phyloP scores from a whole-genome alignment of 768 basidiomycete species.

The Naganishia friedmannii region DNA sequence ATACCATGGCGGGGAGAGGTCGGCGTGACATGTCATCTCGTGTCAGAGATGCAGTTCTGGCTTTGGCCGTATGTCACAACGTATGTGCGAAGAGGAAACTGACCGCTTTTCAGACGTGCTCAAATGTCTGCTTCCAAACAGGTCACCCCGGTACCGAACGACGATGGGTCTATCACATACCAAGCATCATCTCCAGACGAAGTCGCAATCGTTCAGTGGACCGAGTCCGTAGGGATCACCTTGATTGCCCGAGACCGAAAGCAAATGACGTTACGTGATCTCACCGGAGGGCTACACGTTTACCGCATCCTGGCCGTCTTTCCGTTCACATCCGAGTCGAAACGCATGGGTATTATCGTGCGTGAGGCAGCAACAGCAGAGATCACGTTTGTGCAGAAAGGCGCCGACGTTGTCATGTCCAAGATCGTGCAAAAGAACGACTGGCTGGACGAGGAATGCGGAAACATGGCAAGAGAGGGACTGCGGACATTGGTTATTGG shows the following conservation, averaged over 20 bases:
- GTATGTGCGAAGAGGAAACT: constrained; percentile 56
- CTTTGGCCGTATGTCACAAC: constrained; percentile 93
- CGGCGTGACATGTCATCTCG: constrained; percentile 91
- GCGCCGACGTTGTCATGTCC: constrained; percentile 97
- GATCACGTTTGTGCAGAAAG: constrained; percentile 88
- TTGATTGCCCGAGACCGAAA: constrained; percentile 86
- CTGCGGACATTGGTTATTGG: constrained; percentile 90
- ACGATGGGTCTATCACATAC: constrained; percentile 91
- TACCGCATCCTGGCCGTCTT: constrained; percentile 92
- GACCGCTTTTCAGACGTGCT: neutral
- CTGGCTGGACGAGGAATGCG: constrained; percentile 98
- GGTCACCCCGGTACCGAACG: constrained; percentile 94
- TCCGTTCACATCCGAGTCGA: constrained; percentile 97
- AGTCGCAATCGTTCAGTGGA: constrained; percentile 97
- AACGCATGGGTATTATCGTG: constrained; percentile 97
- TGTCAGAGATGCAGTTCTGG: constrained; percentile 85
- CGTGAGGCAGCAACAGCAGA: constrained; percentile 72
- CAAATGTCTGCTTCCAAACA: constrained; percentile 45
- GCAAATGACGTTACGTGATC: constrained; percentile 76
- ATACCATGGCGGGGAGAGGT: constrained; percentile 78
- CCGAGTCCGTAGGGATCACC: constrained; percentile 86
- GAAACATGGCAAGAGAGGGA: constrained; percentile 97
- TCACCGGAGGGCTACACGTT: constrained; percentile 62
- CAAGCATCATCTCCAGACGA: constrained; percentile 99
- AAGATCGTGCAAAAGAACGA: constrained; percentile 93